Base-by-base conservation (phyloP, 306 rosid genomes). In the Astragalus glycyphyllos region DNA sequence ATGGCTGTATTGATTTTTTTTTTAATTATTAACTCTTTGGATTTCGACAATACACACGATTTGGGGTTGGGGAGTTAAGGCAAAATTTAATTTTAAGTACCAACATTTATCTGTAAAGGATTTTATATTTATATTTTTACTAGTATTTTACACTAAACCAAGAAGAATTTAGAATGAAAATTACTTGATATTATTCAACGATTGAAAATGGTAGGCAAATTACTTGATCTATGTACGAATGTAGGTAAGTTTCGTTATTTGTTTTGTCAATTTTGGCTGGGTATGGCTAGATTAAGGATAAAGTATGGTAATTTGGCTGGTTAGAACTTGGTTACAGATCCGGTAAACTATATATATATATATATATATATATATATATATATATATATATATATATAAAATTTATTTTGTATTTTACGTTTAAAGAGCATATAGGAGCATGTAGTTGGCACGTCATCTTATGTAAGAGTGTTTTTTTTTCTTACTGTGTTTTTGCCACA, bases 111-210 rank as follows among this genome's bases (percentile, higher is more conserved):
- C 46, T 31, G 35, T 40, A 40, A 11, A 16, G n/a, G 41, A 57
- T 58, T 44, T 13, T 47, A 8, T 37, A 11, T 17, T 26, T 20
- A 20, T 20, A 20, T 20, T 26, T 23, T 1, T 23, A 23, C 29
- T 9, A 29, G 44, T 57, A 69, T 31, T 50, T 23, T 23, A 23
- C 2, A 23, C 29, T 23, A 23, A 23, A 23, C 29, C 29, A n/a
- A 58, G 13, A 14, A 58, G 45, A 58, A 14, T 14, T 38, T 40
- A 61, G 6, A 40, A 38, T 7, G 34, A 16, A 35, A 59, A 60
- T 16, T 4, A 35, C 31, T 40, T 38, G 20, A 15, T 38, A 61
- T 31, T 38, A 61, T 31, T 56, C 41, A 44, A 70, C 44, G 75
- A 11, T 5, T 58, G 17, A 23, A 47, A 29, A n/a, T 29, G 14